A percentile compares a stretch with the other conserved stretches of the same genome.
These are phyloP conservation scores for Nakaseomyces bracarensis DNA, from an alignment of 1,139 yeast species.

Conservation along the genomic window DNA sequence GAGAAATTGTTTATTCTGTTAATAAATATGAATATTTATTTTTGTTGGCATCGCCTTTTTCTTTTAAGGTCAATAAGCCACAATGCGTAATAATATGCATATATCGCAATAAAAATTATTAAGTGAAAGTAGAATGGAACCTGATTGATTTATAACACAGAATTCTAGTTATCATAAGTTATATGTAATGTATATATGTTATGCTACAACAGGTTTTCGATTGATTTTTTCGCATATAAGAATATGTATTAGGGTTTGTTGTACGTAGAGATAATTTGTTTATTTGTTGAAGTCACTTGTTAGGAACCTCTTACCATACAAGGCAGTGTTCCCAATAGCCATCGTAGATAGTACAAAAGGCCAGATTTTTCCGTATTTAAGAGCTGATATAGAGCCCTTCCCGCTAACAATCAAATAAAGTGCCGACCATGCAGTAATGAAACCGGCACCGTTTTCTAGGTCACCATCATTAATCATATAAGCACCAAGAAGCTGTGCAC, in stretches of 20 bases:
- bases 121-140: too few relatives aligned
- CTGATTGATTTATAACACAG: too few relatives aligned
- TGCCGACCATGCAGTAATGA: slow-evolving; percentile 79
- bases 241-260: not conserved
- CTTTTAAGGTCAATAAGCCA: too few relatives aligned
- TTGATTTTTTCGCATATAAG: too few relatives aligned
- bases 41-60: not conserved
- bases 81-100: too few relatives aligned
- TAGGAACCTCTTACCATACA: slow-evolving; percentile 66
- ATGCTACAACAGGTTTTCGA: too few relatives aligned
- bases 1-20: too few relatives aligned
- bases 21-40: not conserved
- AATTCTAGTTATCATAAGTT: too few relatives aligned
- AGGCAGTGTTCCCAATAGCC: slow-evolving; percentile 53
- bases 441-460: slow-evolving; percentile 76
- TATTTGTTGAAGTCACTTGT: slow-evolving; percentile 22
- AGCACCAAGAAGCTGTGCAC: slow-evolving; percentile 69
- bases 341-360: slow-evolving; percentile 54
- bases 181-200: too few relatives aligned
- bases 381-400: slow-evolving; percentile 44
- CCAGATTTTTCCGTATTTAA: slow-evolving; percentile 40
- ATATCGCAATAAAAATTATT: too few relatives aligned
- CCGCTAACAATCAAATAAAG: slow-evolving; percentile 73
- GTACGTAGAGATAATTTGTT: not conserved
- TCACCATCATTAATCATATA: slow-evolving; percentile 79